phyloP scores from a whole-genome alignment of 176 grass and related monocot species.

The Zoysia japonica region DNA sequence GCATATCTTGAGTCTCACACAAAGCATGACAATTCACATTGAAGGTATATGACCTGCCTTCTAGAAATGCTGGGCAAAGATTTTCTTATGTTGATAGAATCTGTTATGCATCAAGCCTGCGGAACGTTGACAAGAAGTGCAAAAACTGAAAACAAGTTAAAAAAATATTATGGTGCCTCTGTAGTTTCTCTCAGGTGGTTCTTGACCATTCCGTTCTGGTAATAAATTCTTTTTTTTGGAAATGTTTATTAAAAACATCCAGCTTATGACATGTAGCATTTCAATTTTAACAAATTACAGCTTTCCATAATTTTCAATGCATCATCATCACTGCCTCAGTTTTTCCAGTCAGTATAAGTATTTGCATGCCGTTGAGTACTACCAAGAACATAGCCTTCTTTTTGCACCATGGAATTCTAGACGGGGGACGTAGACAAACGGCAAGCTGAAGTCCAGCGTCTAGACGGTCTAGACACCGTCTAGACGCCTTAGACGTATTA shows the following conservation, averaged over 20 bases:
- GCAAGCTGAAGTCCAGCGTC: too few relatives aligned
- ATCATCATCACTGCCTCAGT: not conserved
- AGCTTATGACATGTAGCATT: constrained; percentile 1
- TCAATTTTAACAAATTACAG: not conserved
- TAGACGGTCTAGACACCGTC: too few relatives aligned
- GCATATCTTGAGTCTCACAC: constrained; percentile 54
- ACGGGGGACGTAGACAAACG: too few relatives aligned
- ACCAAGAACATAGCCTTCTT: constrained; percentile 4
- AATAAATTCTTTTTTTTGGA: constrained; percentile 11
- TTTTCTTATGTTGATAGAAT: constrained; percentile 18
- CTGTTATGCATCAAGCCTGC: not conserved
- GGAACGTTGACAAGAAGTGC: not conserved
- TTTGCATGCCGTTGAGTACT: not conserved
- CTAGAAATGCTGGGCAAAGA: constrained; percentile 8
- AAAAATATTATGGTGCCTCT: not conserved
- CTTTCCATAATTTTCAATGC: not conserved
- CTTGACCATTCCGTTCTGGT: not conserved
- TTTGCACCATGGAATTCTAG: not conserved
- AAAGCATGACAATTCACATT: constrained; percentile 36
- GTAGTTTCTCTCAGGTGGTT: not conserved
- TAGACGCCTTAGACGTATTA: too few relatives aligned
- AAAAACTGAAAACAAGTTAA: not conserved
- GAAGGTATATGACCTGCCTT: constrained; percentile 26
- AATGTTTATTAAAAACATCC: constrained; percentile 14
- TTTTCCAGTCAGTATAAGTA: not conserved